These are phyloP conservation scores for Aspergillus saccharolyticus DNA, from an alignment of 495 filamentous ascomycete genomes.

Conservation along the genomic window DNA sequence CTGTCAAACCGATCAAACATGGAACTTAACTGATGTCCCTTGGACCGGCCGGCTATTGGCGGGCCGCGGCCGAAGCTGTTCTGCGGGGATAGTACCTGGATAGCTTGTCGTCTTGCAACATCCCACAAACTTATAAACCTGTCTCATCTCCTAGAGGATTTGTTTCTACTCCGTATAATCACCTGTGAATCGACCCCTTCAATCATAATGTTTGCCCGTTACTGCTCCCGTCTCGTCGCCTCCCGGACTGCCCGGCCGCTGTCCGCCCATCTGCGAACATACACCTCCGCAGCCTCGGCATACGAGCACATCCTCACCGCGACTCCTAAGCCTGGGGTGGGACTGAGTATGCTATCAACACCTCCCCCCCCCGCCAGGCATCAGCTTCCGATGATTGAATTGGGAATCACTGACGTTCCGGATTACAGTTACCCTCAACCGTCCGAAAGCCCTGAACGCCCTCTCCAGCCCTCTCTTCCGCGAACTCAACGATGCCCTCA, in stretches of 20 bases:
- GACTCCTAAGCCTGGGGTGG: slow-evolving; percentile 80
- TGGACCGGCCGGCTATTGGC: background rate
- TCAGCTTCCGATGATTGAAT: too few relatives aligned
- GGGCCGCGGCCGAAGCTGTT: background rate
- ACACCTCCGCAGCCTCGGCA: slow-evolving; percentile 51
- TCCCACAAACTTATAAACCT: background rate
- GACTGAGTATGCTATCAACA: slow-evolving; percentile 57
- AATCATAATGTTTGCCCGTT: slow-evolving; percentile 50
- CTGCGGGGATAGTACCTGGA: background rate
- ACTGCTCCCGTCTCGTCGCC: slow-evolving; percentile 53
- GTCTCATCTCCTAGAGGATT: background rate
- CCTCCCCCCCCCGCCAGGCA: background rate
- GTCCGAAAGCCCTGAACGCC: slow-evolving; percentile 91
- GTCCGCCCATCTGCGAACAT: slow-evolving; percentile 45
- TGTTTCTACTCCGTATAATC: too few relatives aligned
- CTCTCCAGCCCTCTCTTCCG: slow-evolving; percentile 79
- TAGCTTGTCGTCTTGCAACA: background rate
- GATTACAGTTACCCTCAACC: slow-evolving; percentile 78
- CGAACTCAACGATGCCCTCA: slow-evolving; percentile 83
- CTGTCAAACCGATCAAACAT: background rate
- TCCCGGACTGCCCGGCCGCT: slow-evolving; percentile 47
- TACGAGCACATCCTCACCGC: slow-evolving; percentile 83
- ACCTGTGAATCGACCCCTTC: too few relatives aligned
- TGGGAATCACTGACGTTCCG: background rate
- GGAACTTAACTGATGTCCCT: background rate